Base-by-base conservation (phyloP, 352 stramenopile genomes). In the Phytophthora podocarpi region DNA sequence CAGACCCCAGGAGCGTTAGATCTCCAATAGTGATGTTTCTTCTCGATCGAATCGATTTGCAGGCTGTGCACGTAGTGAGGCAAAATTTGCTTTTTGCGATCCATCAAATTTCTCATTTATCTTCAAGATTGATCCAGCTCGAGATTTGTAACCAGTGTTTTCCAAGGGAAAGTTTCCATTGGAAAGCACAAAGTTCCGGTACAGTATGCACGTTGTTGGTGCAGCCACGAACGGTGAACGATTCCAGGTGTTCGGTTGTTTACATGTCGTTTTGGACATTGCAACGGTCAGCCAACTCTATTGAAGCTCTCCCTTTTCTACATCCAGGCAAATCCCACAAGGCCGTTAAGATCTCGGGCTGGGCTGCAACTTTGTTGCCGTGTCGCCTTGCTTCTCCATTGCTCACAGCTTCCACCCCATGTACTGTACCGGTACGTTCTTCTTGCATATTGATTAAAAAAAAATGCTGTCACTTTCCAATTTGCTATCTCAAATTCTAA, bases 71-170 rank as follows among this genome's bases (percentile, higher is more conserved):
- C n/a, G n/a, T n/a, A n/a, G n/a, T n/a, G n/a, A n/a, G n/a, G 13
- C 1, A 13, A 47, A 47, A 34, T 20, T 39, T 51, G 43, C 16
- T 10, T 30, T 43, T 21, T 47, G 23, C 10, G 23, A 30, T 23
- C n/a, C 16, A 21, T 40, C 34, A 43, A 59, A 43, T 21, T 41
- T 51, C 51, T 42, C 51, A 49, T 37, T 42, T 34, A 35, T 28
- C 45, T 46, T 57, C 48, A 47, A 57, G 8, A 35, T 34, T 16
- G 23, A 35, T 39, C 30, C n/a, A 53, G 7, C 9, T 32, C 40
- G 23, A 42, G 52, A 60, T 42, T 52, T 60, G 30, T 37, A 52
- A 23, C n/a, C n/a, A n/a, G n/a, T n/a, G n/a, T n/a, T n/a, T n/a
- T n/a, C n/a, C n/a, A n/a, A n/a, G n/a, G n/a, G n/a, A n/a, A n/a